phyloP scores from a whole-genome alignment of 306 rosid genomes.

The Cucurbita maxima region DNA sequence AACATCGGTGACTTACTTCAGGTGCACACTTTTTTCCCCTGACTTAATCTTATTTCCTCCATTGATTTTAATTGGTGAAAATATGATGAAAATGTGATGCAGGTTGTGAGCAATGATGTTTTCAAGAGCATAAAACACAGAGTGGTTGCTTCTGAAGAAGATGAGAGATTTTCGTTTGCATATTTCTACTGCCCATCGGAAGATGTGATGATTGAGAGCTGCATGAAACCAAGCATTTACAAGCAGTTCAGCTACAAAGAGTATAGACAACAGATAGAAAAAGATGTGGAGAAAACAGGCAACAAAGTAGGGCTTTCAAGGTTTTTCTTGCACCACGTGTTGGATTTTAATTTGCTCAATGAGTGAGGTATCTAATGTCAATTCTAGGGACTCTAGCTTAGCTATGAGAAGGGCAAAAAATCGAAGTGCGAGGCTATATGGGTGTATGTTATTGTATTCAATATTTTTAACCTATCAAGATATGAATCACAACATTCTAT shows the following conservation, averaged over 20 bases:
- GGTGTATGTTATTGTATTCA: not conserved
- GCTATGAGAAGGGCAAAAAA: not conserved
- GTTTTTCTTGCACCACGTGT: slow-evolving; percentile 18
- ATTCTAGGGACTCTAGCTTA: not conserved
- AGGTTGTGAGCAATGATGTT: slow-evolving; percentile 62
- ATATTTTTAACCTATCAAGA: not conserved
- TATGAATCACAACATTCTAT: no score
- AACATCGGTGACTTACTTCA: slow-evolving; percentile 60
- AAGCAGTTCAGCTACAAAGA: slow-evolving; percentile 43
- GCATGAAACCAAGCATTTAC: slow-evolving; percentile 19
- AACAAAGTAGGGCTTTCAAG: slow-evolving; percentile 61
- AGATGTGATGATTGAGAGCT: slow-evolving; percentile 33
- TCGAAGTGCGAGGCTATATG: not conserved
- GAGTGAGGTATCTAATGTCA: not conserved
- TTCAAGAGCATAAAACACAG: slow-evolving; percentile 54
- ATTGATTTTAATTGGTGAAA: not conserved
- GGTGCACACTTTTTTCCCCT: slow-evolving; percentile 16
- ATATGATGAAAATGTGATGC: not conserved
- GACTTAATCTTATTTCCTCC: no score
- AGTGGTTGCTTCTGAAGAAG: slow-evolving; percentile 27
- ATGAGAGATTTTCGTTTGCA: slow-evolving; percentile 53
- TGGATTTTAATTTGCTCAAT: not conserved
- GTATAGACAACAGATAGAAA: slow-evolving; percentile 25
- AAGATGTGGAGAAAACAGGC: slow-evolving; percentile 48
- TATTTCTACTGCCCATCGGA: slow-evolving; percentile 47